A percentile compares a stretch with the other conserved stretches of the same genome.
phyloP scores from a whole-genome alignment of 2,329 filamentous ascomycete genomes.

The Cytospora schulzeri region DNA sequence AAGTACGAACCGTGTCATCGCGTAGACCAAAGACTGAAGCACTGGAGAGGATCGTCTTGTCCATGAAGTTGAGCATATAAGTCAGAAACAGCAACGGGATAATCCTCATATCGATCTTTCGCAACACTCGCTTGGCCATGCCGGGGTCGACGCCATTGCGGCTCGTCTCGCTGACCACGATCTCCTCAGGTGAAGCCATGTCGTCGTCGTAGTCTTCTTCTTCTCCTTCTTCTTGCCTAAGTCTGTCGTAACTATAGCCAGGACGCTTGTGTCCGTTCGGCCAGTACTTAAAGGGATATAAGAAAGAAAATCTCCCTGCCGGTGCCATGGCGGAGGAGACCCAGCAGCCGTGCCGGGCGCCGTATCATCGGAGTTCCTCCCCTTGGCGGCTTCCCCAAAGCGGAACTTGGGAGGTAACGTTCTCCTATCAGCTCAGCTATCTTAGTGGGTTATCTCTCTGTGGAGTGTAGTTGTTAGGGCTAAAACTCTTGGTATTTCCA shows the following conservation, averaged over 20 bases:
- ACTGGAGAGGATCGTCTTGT: slow-evolving; percentile 59
- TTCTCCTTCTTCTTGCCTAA: not conserved
- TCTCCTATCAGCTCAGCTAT: slow-evolving; percentile 12
- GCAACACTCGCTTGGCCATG: slow-evolving; percentile 43
- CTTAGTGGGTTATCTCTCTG: not conserved
- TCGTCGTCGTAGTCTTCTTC: slow-evolving; percentile 10
- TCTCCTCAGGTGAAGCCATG: slow-evolving; percentile 12
- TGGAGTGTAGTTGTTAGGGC: not conserved
- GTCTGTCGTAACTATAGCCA: slow-evolving; percentile 13
- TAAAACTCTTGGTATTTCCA: not conserved
- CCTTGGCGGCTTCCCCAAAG: not conserved
- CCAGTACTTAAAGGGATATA: not conserved
- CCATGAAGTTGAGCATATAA: slow-evolving; percentile 64
- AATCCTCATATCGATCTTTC: slow-evolving; percentile 58
- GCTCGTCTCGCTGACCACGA: slow-evolving; percentile 13
- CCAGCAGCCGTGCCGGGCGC: slow-evolving; percentile 14
- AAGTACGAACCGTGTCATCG: slow-evolving; percentile 44
- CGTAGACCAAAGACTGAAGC: slow-evolving; percentile 59
- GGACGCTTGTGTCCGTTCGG: not conserved
- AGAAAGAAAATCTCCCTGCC: not conserved
- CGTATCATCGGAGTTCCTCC: slow-evolving; percentile 1
- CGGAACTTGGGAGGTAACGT: slow-evolving; percentile 10
- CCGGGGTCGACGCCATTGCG: slow-evolving; percentile 25
- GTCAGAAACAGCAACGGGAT: slow-evolving; percentile 60
- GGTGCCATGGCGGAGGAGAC: slow-evolving; percentile 13